These are phyloP conservation scores for Thraustotheca clavata DNA, from an alignment of 352 stramenopile genomes.

Conservation along the genomic window DNA sequence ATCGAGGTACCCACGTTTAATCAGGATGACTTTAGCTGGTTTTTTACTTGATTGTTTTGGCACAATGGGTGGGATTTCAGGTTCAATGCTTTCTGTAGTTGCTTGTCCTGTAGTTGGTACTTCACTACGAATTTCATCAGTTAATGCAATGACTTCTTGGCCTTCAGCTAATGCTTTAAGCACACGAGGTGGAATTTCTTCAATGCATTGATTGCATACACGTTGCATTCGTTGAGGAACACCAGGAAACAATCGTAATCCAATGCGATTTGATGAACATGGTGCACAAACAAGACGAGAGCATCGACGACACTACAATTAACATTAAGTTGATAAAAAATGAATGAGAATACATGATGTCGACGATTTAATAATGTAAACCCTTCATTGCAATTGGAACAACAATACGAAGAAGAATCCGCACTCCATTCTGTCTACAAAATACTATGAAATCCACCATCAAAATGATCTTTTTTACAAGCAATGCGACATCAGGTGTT, in stretches of 20 bases:
- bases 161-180: not conserved
- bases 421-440: constrained; percentile 54
- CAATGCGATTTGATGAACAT: constrained; percentile 42
- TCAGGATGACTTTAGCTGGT: constrained; percentile 1
- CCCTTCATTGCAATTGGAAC: constrained; percentile 41
- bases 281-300: constrained; percentile 54
- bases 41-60: not conserved
- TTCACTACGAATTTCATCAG: not conserved
- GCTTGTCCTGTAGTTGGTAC: not conserved
- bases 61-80: not conserved
- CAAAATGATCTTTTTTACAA: constrained; percentile 26
- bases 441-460: not conserved
- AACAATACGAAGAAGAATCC: constrained; percentile 48
- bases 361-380: constrained; percentile 70
- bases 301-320: constrained; percentile 45
- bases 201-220: constrained; percentile 39
- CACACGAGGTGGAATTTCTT: constrained; percentile 23
- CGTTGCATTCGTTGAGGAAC: constrained; percentile 34
- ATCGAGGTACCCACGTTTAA: constrained; percentile 13
- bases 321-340: not conserved
- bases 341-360: constrained; percentile 38
- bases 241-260: constrained; percentile 44
- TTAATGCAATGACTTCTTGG: not conserved
- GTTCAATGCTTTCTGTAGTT: not conserved
- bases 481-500: constrained; percentile 39